A percentile compares a stretch with the other conserved stretches of the same genome.
These are phyloP conservation scores for Aspergillus phoenicis DNA, from an alignment of 2,329 filamentous ascomycete genomes.

Conservation along the genomic window DNA sequence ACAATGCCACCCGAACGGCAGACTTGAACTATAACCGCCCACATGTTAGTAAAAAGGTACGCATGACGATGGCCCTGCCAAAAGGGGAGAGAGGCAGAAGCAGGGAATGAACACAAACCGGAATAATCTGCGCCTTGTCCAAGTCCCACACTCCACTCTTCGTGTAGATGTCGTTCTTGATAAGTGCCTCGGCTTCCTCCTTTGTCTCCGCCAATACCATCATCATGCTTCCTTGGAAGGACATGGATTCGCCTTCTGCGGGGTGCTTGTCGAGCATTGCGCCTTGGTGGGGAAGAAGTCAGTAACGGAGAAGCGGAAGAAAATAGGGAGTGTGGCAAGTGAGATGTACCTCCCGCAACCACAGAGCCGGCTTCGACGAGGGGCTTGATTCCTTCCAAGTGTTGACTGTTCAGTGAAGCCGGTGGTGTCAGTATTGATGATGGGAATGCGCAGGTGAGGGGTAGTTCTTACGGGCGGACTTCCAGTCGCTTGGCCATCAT, in stretches of 20 bases:
- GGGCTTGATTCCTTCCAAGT: constrained; percentile 60
- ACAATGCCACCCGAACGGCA: constrained; percentile 26
- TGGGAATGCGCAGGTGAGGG: neutral
- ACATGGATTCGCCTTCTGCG: constrained; percentile 60
- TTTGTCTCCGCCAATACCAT: constrained; percentile 66
- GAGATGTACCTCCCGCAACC: constrained; percentile 65
- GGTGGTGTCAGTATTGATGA: neutral
- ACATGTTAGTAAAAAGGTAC: constrained; percentile 7
- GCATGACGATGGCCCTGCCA: neutral
- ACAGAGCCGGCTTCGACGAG: constrained; percentile 58
- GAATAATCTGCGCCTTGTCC: constrained; percentile 58
- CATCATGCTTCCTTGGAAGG: constrained; percentile 74
- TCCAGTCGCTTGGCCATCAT: constrained; percentile 63
- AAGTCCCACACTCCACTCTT: constrained; percentile 78
- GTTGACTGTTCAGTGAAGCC: constrained; percentile 39
- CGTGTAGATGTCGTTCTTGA: constrained; percentile 74
- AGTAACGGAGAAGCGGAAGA: neutral
- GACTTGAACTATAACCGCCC: constrained; percentile 33
- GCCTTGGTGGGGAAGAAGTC: constrained; percentile 43
- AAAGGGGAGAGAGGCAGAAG: constrained; percentile 3
- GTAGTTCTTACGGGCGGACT: constrained; percentile 33
- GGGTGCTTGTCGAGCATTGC: constrained; percentile 69
- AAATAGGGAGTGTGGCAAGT: neutral
- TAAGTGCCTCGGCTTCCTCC: constrained; percentile 67
- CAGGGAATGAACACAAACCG: constrained; percentile 31